Evolutionary conservation across 176 grass and related monocot species (phyloP).

Genomic region (Carex myosuroides): DNA sequence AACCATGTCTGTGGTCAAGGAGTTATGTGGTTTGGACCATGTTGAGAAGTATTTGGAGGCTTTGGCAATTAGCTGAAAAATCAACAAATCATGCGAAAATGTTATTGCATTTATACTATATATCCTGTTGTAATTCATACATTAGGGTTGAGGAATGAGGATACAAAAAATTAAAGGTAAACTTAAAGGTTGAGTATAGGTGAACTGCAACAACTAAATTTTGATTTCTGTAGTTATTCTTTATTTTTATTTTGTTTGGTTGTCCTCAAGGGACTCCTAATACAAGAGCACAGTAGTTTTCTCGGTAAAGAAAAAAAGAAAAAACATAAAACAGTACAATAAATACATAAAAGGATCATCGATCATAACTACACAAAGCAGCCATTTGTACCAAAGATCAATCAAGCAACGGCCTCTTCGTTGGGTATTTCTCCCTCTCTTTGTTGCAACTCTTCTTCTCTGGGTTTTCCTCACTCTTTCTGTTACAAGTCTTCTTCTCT

Average conservation of each 20-base stretch:
- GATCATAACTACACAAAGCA: background rate
- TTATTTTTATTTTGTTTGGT: background rate
- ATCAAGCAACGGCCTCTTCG: conserved; percentile 12
- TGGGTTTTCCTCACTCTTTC: background rate
- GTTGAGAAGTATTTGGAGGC: conserved; percentile 31
- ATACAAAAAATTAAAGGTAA: background rate
- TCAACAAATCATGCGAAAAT: background rate
- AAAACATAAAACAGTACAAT: background rate
- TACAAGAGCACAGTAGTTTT: background rate
- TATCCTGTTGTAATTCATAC: background rate
- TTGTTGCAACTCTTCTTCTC: conserved; percentile 21
- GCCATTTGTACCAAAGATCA: background rate
- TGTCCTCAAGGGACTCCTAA: background rate
- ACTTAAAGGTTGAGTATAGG: background rate
- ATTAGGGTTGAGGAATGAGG: background rate
- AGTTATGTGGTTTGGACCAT: conserved; percentile 59
- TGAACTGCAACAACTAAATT: background rate
- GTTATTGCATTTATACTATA: background rate
- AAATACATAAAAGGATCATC: too few species aligned
- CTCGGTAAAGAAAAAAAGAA: background rate
- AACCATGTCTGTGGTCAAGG: conserved; percentile 63
- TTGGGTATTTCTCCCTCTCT: background rate
- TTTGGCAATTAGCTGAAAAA: background rate
- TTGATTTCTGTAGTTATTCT: too few species aligned
- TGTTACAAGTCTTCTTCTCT: conserved; percentile 30